Conservation (phyloP, 2,329 filamentous ascomycete species). For the Capronia americana region DNA sequence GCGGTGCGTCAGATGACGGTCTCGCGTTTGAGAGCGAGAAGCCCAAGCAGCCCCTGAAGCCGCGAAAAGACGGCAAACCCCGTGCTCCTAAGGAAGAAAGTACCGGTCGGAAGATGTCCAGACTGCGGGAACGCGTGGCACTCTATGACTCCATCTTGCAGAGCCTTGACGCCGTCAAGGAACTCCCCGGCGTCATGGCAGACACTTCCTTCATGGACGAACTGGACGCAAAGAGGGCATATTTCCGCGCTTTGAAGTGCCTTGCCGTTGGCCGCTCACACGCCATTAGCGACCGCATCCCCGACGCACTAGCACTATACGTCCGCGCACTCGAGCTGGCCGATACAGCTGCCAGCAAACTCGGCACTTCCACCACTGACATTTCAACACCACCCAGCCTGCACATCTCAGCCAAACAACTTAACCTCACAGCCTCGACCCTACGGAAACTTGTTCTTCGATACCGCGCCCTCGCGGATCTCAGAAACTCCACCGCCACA, state of each 20-base stretch:
- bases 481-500: constrained; percentile 59
- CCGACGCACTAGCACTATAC: constrained; percentile 85
- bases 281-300: constrained; percentile 71
- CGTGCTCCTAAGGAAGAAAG: constrained; percentile 65
- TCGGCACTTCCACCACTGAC: constrained; percentile 50
- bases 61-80: constrained; percentile 57
- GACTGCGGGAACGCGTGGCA: constrained; percentile 83
- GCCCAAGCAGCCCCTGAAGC: constrained; percentile 59
- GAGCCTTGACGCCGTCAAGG: constrained; percentile 86
- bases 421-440: constrained; percentile 64
- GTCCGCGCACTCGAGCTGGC: constrained; percentile 72
- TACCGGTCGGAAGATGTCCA: constrained; percentile 75
- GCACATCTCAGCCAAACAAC: constrained; percentile 66
- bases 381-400: constrained; percentile 65
- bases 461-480: constrained; percentile 82
- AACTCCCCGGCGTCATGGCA: constrained; percentile 86
- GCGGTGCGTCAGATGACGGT: constrained; percentile 79
- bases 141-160: constrained; percentile 91
- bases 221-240: constrained; percentile 77
- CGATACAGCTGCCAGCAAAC: constrained; percentile 57
- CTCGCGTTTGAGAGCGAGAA: constrained; percentile 59
- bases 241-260: constrained; percentile 89
- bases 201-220: constrained; percentile 78
- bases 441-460: constrained; percentile 77
- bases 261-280: constrained; percentile 87